A percentile compares a stretch with the other conserved stretches of the same genome.
Evolutionary conservation across 1,139 yeast species (phyloP).

Genomic region (Diutina ranongensis): DNA sequence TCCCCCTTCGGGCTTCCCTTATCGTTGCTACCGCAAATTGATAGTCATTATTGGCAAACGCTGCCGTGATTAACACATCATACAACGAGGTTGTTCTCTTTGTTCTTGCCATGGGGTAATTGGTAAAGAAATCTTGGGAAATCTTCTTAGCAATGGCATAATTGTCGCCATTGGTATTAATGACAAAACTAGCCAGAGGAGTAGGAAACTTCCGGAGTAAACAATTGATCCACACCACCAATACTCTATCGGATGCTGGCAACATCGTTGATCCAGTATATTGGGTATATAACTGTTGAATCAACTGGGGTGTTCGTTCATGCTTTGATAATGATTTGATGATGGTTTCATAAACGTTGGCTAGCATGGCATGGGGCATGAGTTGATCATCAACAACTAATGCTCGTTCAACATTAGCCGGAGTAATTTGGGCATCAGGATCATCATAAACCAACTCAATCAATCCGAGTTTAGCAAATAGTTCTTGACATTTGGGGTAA

Average conservation of each 20-base stretch:
- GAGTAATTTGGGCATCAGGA: conserved; percentile 10
- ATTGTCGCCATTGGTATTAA: conserved; percentile 13
- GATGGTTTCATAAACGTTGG: conserved; percentile 15
- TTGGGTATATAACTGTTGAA: conserved; percentile 10
- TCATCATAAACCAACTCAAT: conserved; percentile 9
- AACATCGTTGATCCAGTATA: background rate
- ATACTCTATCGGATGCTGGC: conserved; percentile 15
- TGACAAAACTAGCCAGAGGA: conserved; percentile 12
- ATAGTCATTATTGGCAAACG: conserved; percentile 22
- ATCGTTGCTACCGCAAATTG: conserved; percentile 23
- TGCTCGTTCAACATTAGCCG: background rate
- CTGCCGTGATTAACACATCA: conserved; percentile 21
- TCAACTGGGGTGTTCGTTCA: conserved; percentile 12
- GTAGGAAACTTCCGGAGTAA: conserved; percentile 17
- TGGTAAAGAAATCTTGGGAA: conserved; percentile 14
- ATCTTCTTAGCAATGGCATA: conserved; percentile 22
- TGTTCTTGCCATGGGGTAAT: background rate
- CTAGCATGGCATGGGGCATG: conserved; percentile 12
- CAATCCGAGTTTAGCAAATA: conserved; percentile 9
- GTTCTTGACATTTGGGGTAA: conserved; percentile 10
- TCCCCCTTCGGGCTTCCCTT: conserved; percentile 15
- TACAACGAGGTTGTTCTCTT: background rate
- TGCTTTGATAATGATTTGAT: conserved; percentile 13
- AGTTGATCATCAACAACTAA: conserved; percentile 10
- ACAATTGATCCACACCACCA: conserved; percentile 20